Evolutionary conservation across 345 rosid species (phyloP), one percentile per base, ranked within the genome.

Genomic region (Lumnitzera littorea): DNA sequence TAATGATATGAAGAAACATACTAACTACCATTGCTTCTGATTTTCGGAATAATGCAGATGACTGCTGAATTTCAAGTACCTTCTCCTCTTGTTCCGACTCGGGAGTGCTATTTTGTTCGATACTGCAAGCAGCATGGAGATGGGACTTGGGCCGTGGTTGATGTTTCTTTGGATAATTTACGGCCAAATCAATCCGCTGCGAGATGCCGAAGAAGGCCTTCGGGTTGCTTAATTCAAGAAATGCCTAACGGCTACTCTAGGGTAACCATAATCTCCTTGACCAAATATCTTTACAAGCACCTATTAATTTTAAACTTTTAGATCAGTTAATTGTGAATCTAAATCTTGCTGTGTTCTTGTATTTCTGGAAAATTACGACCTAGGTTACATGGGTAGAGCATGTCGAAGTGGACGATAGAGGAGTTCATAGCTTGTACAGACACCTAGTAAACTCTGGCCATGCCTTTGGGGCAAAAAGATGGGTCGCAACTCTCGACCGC

Each of bases 331-430:
- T 36, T 36, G 43, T 7, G 11, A 36, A 36, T 36, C 43, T 36
- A 4, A 36, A 36, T 36, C 43, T 36, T 1, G 11, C 7, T 6
- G 43, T 36, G 10, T 1, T 9, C 43, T 36, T 9, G 10, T 36
- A 36, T 36, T 36, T 36, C 43, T 36, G 43, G 43, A 9, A 36
- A 36, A 36, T 12, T 48, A 14, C 56, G 55, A 60, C 60, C 36
- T 63, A 91, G 99, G 94, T 95, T 25, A 88, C 83, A 1, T 95
- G 99, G 99, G 78, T 95, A 50, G 99, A 95, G 64, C 81, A 91
- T 76, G 88, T 91, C 23, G 98, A 95, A 67, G 94, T 85, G 48
- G 94, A 91, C 65, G 96, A 91, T 51, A 70, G 84, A 64, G 89
- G 78, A 16, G 82, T 77, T 50, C 86, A 86, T 58, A 60, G 58